Percentiles rank a stretch among this genome's conserved stretches.
Conservation (phyloP, 139 green algal species). For the Chlorella ohadii region DNA sequence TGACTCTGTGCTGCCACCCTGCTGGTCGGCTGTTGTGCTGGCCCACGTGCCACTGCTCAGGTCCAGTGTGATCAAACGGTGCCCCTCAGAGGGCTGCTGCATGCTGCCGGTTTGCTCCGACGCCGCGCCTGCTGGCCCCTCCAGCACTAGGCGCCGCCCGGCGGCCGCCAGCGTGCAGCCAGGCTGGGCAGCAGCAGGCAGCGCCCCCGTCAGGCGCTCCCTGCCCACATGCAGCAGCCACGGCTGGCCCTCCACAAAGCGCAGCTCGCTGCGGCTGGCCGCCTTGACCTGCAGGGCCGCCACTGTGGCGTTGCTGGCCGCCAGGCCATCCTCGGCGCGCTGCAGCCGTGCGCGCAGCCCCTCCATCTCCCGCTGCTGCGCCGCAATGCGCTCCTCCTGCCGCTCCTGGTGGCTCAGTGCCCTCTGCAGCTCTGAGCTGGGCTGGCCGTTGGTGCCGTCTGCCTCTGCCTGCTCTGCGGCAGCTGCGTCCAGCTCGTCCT, state of each 20-base stretch:
- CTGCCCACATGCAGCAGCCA: conserved; percentile 2
- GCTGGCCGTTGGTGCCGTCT: too few relatives aligned
- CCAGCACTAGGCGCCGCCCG: conserved; percentile 3
- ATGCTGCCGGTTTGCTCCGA: too few relatives aligned
- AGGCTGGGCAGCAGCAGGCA: neutral
- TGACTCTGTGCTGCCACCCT: neutral
- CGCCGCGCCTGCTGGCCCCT: neutral
- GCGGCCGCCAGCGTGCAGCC: neutral
- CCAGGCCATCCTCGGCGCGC: neutral
- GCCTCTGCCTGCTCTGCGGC: neutral
- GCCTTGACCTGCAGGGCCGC: neutral
- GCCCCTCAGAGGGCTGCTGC: neutral
- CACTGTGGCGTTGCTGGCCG: neutral
- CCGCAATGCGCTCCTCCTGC: conserved; percentile 17
- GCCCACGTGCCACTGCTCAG: neutral
- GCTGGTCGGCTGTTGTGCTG: neutral
- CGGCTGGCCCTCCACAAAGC: neutral
- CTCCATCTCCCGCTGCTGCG: neutral
- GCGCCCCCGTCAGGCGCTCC: neutral
- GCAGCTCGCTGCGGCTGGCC: conserved; percentile 24
- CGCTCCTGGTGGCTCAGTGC: neutral
- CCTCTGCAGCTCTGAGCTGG: neutral
- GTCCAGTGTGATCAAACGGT: neutral
- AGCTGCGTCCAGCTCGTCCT: neutral
- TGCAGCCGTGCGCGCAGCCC: conserved; percentile 3